These are phyloP conservation scores for Ambispora gerdemannii DNA, from an alignment of 192 early-diverging fungal genomes.

Conservation along the genomic window DNA sequence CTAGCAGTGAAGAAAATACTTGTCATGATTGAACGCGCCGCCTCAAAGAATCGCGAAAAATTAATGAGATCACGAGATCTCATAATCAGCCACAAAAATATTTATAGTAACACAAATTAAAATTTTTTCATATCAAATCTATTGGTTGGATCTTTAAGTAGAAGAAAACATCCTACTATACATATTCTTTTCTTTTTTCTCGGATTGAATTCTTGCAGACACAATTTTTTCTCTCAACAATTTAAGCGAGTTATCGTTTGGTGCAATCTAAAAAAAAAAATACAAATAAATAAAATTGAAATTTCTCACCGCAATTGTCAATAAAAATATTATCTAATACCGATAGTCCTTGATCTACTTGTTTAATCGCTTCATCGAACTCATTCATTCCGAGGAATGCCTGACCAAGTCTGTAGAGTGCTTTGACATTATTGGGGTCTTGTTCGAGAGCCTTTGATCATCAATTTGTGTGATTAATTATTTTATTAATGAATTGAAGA, in stretches of 20 bases:
- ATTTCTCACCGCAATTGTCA: background rate
- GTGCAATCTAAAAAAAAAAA: background rate
- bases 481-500: background rate
- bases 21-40: no score
- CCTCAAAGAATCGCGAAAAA: no score
- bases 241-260: background rate
- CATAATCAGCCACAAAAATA: no score
- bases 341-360: conserved; percentile 35
- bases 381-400: conserved; percentile 41
- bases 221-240: background rate
- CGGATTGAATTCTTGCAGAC: background rate
- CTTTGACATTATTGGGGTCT: conserved; percentile 42
- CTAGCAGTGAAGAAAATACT: no score
- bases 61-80: no score
- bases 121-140: background rate
- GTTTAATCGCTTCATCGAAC: conserved; percentile 41
- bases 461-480: background rate
- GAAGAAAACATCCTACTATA: conserved; percentile 12
- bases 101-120: no score
- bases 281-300: background rate
- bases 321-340: conserved; percentile 4
- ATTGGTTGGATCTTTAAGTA: background rate
- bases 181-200: conserved; percentile 8
- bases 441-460: conserved; percentile 29
- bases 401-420: conserved; percentile 42